A percentile compares a stretch with the other conserved stretches of the same genome.
phyloP scores from a whole-genome alignment of 345 rosid species.

The Laguncularia racemosa region DNA sequence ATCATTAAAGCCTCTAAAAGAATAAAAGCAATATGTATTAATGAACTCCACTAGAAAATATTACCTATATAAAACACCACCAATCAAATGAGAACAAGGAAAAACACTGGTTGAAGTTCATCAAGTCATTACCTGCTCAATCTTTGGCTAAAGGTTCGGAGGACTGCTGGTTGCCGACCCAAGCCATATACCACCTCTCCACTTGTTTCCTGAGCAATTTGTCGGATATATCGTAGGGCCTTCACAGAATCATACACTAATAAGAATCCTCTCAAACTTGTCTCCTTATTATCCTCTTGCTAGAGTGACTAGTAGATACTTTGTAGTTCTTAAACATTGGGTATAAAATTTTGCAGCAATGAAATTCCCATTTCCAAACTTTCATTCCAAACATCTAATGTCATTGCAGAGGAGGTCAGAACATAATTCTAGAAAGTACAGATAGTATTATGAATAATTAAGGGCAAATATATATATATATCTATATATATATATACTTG shows the following conservation, averaged over 20 bases:
- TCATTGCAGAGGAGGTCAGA: no score
- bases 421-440: no score
- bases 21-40: background rate
- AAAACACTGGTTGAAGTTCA: background rate
- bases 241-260: slow-evolving; percentile 16
- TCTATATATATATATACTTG: no score
- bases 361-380: no score
- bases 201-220: slow-evolving; percentile 91
- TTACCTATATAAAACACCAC: background rate
- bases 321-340: no score
- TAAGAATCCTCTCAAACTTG: no score
- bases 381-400: no score
- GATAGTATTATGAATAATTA: no score
- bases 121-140: slow-evolving; percentile 61
- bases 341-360: no score
- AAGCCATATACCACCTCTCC: slow-evolving; percentile 93
- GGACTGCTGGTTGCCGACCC: slow-evolving; percentile 94
- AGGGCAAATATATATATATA: no score
- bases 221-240: slow-evolving; percentile 82
- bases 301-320: no score
- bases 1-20: slow-evolving; percentile 76
- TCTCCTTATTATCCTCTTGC: no score
- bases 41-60: background rate
- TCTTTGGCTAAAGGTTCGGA: slow-evolving; percentile 91
- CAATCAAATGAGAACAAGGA: background rate